phyloP scores from a whole-genome alignment of 345 rosid genomes.

The Streptanthus diversifolius region DNA sequence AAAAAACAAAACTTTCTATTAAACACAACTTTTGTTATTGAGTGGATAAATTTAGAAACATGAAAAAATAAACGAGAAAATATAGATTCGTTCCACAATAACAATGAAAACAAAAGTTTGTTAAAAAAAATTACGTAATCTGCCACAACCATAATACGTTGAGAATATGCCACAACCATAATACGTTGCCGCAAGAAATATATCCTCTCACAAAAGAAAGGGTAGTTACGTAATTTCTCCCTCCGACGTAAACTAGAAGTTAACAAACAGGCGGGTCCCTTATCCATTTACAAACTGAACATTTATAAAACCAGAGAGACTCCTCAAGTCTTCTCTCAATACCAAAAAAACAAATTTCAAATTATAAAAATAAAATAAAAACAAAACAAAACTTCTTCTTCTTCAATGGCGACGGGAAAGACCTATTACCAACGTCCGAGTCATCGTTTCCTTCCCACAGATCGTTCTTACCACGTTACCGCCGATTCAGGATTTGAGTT shows the following conservation, averaged over 20 bases:
- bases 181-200: background rate
- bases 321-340: slow-evolving; percentile 8
- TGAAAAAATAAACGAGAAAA: background rate
- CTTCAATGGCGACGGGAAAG: slow-evolving; percentile 55
- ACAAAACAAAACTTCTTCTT: background rate
- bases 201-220: background rate
- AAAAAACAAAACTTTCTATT: background rate
- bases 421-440: slow-evolving; percentile 36
- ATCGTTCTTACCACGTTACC: slow-evolving; percentile 3
- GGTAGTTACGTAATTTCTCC: background rate
- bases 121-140: background rate
- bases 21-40: background rate
- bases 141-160: background rate
- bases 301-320: slow-evolving; percentile 18
- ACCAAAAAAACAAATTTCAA: background rate
- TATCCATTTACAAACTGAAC: slow-evolving; percentile 13
- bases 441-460: slow-evolving; percentile 36
- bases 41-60: background rate
- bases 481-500: slow-evolving; percentile 26
- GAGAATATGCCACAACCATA: background rate
- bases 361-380: background rate
- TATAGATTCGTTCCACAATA: background rate
- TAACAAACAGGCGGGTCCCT: background rate
- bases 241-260: background rate
- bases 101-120: background rate